Evolutionary conservation across 2,329 filamentous ascomycete genomes (phyloP).

Genomic region (Fusarium sacchari): DNA sequence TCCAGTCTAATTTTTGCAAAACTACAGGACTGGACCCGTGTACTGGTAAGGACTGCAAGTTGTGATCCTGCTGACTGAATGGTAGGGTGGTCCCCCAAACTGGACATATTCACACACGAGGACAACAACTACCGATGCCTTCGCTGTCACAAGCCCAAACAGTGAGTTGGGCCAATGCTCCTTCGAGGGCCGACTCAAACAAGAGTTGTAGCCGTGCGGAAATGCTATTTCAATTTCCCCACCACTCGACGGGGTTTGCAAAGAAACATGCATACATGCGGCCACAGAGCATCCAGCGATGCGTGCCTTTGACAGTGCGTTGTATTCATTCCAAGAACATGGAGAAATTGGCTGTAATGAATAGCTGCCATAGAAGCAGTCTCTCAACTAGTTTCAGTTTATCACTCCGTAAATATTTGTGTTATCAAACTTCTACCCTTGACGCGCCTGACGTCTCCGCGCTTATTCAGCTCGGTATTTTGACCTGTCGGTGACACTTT

Average conservation of each 20-base stretch:
- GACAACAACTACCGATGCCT: neutral
- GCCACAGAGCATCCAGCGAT: slow-evolving; percentile 27
- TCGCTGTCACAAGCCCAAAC: neutral
- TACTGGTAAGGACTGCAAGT: slow-evolving; percentile 33
- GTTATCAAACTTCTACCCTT: neutral
- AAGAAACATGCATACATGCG: neutral
- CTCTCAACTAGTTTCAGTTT: neutral
- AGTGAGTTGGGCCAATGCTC: neutral
- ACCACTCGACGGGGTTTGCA: neutral
- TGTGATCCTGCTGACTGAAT: slow-evolving; percentile 24
- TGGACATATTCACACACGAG: neutral
- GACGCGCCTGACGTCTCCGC: neutral
- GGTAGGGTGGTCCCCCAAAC: slow-evolving; percentile 8
- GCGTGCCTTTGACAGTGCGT: neutral
- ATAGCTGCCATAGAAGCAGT: neutral
- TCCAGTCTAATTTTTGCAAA: neutral
- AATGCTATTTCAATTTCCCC: neutral
- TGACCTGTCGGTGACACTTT: neutral
- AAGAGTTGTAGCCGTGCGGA: neutral
- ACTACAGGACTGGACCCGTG: neutral
- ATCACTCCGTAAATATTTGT: neutral
- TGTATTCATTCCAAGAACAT: neutral
- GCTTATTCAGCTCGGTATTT: neutral
- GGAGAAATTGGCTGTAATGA: neutral
- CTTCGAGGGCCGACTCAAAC: neutral